A percentile compares a stretch with the other conserved stretches of the same genome.
Conservation (phyloP, 1,139 yeast genomes). For the Kodamaea arcana region DNA sequence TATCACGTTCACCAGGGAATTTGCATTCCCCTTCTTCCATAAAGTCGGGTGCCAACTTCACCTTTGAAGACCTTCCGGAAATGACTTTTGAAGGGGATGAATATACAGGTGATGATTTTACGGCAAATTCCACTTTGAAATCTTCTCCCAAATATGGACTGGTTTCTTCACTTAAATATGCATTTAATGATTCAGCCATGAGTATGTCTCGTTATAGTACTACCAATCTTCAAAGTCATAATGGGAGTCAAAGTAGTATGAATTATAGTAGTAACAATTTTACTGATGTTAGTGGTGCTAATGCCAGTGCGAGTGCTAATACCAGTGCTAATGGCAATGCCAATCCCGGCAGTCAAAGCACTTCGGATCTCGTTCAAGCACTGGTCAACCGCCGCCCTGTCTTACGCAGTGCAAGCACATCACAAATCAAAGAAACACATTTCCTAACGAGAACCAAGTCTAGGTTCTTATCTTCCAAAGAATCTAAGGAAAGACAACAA, state of each 20-base stretch:
- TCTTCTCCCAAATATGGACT: no score
- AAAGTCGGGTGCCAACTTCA: no score
- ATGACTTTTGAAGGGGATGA: constrained; percentile 7
- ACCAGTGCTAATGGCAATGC: background rate
- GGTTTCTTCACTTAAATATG: no score
- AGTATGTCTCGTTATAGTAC: no score
- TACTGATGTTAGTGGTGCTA: no score
- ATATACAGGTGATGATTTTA: constrained; percentile 11
- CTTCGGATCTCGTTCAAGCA: background rate
- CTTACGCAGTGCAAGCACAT: constrained; percentile 1
- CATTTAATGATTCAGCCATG: no score
- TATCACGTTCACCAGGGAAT: no score
- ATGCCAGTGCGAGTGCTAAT: no score
- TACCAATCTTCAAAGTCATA: no score
- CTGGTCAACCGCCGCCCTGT: background rate
- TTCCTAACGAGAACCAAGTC: constrained; percentile 30
- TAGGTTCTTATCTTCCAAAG: constrained; percentile 32
- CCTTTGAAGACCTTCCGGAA: constrained; percentile 2
- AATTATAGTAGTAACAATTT: no score
- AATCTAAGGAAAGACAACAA: constrained; percentile 36
- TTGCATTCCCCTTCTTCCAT: no score
- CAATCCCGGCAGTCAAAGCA: background rate
- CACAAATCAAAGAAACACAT: background rate
- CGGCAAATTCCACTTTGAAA: constrained; percentile 25
- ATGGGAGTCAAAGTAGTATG: no score